These are phyloP conservation scores for Mallotus repandus DNA, from an alignment of 441 rosid species.

Conservation along the genomic window DNA sequence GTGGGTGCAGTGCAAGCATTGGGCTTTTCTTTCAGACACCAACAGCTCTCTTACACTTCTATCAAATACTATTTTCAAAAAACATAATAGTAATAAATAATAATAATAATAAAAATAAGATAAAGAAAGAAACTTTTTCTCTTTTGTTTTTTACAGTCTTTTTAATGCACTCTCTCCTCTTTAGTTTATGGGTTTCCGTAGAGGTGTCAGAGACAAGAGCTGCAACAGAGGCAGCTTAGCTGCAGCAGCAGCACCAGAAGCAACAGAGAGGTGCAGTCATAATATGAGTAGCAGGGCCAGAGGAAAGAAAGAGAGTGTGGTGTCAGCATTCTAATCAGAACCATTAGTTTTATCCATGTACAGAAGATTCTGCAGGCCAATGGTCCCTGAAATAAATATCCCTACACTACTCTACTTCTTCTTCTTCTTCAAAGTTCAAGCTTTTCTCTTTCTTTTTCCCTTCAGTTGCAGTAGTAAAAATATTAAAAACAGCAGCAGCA, in stretches of 20 bases:
- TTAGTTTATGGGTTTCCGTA: conserved; percentile 74
- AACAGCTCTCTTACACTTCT: conserved; percentile 11
- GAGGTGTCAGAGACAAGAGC: conserved; percentile 79
- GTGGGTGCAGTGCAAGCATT: conserved; percentile 25
- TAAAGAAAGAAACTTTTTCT: conserved; percentile 2
- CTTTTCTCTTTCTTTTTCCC: neutral
- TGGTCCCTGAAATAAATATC: conserved; percentile 70
- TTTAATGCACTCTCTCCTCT: conserved; percentile 27
- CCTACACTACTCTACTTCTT: conserved; percentile 35
- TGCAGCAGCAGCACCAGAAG: conserved; percentile 36
- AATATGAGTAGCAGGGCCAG: conserved; percentile 26
- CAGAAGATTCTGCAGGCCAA: conserved; percentile 63
- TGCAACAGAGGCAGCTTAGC: conserved; percentile 41
- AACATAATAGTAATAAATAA: neutral
- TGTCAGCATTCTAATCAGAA: conserved; percentile 45
- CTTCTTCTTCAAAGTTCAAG: neutral
- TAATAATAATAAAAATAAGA: neutral
- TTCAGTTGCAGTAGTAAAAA: neutral
- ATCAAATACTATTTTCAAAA: neutral
- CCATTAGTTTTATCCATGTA: conserved; percentile 61
- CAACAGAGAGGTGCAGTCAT: conserved; percentile 42
- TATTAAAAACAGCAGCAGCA: neutral
- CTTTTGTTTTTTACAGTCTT: conserved; percentile 28
- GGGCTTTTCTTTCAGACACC: conserved; percentile 37
- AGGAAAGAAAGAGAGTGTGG: conserved; percentile 11